Evolutionary conservation across 2,329 filamentous ascomycete genomes (phyloP).

Genomic region (Colletotrichum melonis): DNA sequence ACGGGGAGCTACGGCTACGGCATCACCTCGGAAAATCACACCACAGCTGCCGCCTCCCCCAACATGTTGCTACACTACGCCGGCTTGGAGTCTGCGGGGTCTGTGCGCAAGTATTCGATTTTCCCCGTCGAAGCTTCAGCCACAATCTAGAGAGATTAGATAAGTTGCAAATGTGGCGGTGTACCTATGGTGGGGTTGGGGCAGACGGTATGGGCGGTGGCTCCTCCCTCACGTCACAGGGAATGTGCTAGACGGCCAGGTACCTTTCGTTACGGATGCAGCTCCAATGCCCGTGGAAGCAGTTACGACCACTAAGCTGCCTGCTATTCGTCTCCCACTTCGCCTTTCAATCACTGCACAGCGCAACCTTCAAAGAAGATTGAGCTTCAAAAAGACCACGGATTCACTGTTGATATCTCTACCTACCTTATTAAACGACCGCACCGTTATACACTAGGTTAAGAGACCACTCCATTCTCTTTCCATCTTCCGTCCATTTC

Average conservation of each 20-base stretch:
- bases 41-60: slow-evolving; percentile 1
- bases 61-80: neutral
- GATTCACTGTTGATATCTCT: neutral
- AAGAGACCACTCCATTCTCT: no score
- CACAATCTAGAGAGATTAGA: neutral
- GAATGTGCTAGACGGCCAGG: slow-evolving; percentile 27
- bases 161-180: neutral
- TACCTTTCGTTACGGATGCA: slow-evolving; percentile 9
- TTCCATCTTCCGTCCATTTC: neutral
- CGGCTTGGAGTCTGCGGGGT: neutral
- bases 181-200: neutral
- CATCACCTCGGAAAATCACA: slow-evolving; percentile 34
- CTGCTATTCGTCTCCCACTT: neutral
- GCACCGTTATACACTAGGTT: neutral
- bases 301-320: slow-evolving; percentile 36
- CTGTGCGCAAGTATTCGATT: neutral
- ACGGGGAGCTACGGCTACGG: slow-evolving; percentile 30
- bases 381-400: neutral
- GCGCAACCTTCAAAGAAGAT: neutral
- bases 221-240: slow-evolving; percentile 33
- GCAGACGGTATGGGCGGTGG: neutral
- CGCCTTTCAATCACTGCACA: neutral
- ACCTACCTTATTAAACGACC: neutral
- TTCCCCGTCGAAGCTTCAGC: neutral
- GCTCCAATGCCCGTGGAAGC: slow-evolving; percentile 9